Base-by-base conservation (phyloP, 495 filamentous ascomycete genomes). In the Penicillium crystallinum region DNA sequence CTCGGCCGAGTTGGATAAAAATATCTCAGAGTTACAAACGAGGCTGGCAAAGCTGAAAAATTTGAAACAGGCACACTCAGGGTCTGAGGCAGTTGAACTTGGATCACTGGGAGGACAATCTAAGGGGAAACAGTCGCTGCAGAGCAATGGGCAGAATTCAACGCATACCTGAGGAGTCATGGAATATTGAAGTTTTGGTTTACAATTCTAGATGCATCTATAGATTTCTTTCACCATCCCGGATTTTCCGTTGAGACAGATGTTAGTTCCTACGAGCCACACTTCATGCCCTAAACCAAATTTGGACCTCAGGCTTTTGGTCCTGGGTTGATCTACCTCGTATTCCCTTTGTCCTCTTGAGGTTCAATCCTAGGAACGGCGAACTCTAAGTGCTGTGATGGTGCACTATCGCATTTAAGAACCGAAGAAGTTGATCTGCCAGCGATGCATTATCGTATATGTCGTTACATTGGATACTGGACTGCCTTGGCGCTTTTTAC, bases 1-100 rank as follows among this genome's bases (percentile, higher is more conserved):
- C 0, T 27, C 30, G 1, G 19, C 44, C 3, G 68, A 71, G 49
- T 22, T 71, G 14, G 62, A 71, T 5, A 40, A 46, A 30, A 60
- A 68, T 33, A 64, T 70, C 12, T 38, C 25, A 3, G 34, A 47
- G 10, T n/a, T 55, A 4, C 55, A 52, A 21, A 18, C 42, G n/a
- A 37, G 55, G 19, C 35, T 70, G 29, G 55, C 21, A 1, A 45
- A 49, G 15, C 37, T 70, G 23, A 49, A 64, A 42, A 25, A 42
- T 21, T 48, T 46, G 11, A 62, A 52, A 17, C 54, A 60, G 6
- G 49, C 31, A 2, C 46, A 41, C 9, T 48, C 31, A 10, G 17
- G 14, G 5, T 30, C 35, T 7, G 46, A 45, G 11, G 46, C 33
- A 1, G 30, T 27, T 29, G 8, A 41, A 2, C 6, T 31, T 3